phyloP scores from a whole-genome alignment of 2,329 filamentous ascomycete genomes.

The Phialophora verrucosa region DNA sequence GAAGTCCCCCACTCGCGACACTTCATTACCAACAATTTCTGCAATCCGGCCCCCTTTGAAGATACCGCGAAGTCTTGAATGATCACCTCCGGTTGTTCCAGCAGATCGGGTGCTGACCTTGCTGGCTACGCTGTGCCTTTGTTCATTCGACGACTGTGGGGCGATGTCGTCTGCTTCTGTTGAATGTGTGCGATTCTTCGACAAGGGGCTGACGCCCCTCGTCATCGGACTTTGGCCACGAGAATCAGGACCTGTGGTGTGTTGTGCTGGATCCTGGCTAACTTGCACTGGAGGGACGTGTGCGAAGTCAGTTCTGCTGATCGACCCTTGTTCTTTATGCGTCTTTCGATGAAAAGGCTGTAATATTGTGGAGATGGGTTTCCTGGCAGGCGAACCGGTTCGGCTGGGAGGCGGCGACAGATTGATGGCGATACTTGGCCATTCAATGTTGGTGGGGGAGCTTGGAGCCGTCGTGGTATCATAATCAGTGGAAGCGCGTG shows the following conservation, averaged over 20 bases:
- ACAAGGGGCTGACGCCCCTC: slow-evolving; percentile 31
- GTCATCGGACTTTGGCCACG: slow-evolving; percentile 37
- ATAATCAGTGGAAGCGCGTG: slow-evolving; percentile 50
- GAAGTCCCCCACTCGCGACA: slow-evolving; percentile 65
- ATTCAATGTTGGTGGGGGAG: slow-evolving; percentile 50
- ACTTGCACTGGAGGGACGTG: slow-evolving; percentile 18
- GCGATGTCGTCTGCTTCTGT: slow-evolving; percentile 22
- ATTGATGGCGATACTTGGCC: slow-evolving; percentile 67
- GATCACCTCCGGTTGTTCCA: slow-evolving; percentile 52
- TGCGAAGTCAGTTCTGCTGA: slow-evolving; percentile 49
- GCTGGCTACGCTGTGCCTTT: slow-evolving; percentile 37
- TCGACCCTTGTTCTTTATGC: slow-evolving; percentile 44
- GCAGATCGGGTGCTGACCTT: slow-evolving; percentile 53
- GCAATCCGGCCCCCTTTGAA: slow-evolving; percentile 79
- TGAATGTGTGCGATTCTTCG: slow-evolving; percentile 23
- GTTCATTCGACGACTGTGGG: slow-evolving; percentile 21
- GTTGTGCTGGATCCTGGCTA: slow-evolving; percentile 20
- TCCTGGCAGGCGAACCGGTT: slow-evolving; percentile 67
- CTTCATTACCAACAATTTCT: slow-evolving; percentile 70
- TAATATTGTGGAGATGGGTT: slow-evolving; percentile 53
- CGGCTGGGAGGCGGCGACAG: slow-evolving; percentile 69
- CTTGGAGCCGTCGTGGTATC: slow-evolving; percentile 52
- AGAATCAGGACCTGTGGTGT: slow-evolving; percentile 25
- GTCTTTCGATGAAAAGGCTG: slow-evolving; percentile 46
- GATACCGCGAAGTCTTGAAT: slow-evolving; percentile 70